Base-by-base conservation (phyloP, 306 rosid species). In the cucumber (Cucumis sativus) region DNA sequence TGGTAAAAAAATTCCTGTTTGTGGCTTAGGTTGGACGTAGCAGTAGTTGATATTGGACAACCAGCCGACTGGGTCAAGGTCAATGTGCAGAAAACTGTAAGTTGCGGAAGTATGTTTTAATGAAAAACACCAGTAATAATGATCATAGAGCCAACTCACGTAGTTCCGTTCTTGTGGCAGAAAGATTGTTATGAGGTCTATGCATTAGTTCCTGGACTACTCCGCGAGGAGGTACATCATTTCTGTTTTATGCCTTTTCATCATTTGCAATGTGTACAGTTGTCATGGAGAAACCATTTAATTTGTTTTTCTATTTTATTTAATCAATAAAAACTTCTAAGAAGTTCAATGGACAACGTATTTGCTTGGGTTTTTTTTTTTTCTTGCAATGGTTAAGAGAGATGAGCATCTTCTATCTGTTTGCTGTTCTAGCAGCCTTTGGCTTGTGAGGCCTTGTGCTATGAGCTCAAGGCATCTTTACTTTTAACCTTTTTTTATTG, bases 51-150 rank as follows among this genome's bases (percentile, higher is more conserved):
- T 72, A 80, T 92, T 69, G 98, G 99, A 81, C 90, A 92, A 78
- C 97, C 99, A 43, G 99, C 99, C 9, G 98, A 96, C 80, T 96
- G 99, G 99, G 99, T 96, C 76, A 96, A 92, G 87, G 83, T 96
- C 81, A 96, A 92, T 78, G 98, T 96, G 81, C 99, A 87, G 82
- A 91, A 82, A 91, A 92, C 95, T 77, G 99, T 96, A 77, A 87
- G 99, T 84, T 83, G 80, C 47, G 37, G 67, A 68, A 68, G 74
- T 23, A 21, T 16, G 59, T n/a, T 67, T 16, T 12, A 21, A 35
- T 23, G 8, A 33, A 15, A 41, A 33, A 20, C 6, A 28, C 54
- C 14, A n/a, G 15, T 3, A 13, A 55, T 78, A 54, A 40, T 15
- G 15, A 23, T 80, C 61, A 52, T 16, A 4, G 18, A 30, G 20